Base-by-base conservation (phyloP, 768 basidiomycete genomes). In the Suillus alpinus region DNA sequence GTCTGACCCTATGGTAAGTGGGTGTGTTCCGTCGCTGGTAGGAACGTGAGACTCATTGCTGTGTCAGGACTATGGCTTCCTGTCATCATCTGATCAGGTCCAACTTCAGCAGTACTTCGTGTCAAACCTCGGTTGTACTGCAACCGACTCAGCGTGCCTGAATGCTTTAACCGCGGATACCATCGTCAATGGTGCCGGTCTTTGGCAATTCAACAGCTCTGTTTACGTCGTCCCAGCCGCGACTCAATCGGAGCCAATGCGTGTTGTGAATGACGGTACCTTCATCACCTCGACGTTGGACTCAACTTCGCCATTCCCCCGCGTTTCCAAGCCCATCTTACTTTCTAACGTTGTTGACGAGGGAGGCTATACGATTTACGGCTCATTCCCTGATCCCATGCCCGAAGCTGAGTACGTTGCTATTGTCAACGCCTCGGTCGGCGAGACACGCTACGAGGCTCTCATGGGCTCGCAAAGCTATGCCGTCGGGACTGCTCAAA, bases 1-100 rank as follows among this genome's bases (percentile, higher is more conserved):
- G 58, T 94, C 92, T 0, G 94, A 95, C 68, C 90, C 94, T 2
- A 91, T 95, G 85, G 91, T 89, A 66, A 60, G 81, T 67, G 23
- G n/a, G n/a, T n/a, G n/a, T n/a, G n/a, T n/a, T n/a, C 53, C 31
- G 44, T 36, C 41, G 4, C 59, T 7, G 6, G 31, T 34, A 50
- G 37, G 12, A 43, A 29, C 18, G 13, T 6, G 40, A 31, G 20
- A 34, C 58, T 40, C 53, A 64, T 62, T 40, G 40, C 37, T 60
- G 36, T 16, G 49, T 4, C 62, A 92, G 91, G 81, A 88, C 70
- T 92, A 83, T 66, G 91, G 91, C 6, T 88, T 92, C 70, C 75
- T 91, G 4, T 76, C 81, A 49, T 63, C 78, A 0, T 66, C 73
- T 26, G 83, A 84, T 18, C 89, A 92, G 57, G 67, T 76, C 47